phyloP scores from a whole-genome alignment of 1,284 basidiomycete species.

The Moniliella sp. region DNA sequence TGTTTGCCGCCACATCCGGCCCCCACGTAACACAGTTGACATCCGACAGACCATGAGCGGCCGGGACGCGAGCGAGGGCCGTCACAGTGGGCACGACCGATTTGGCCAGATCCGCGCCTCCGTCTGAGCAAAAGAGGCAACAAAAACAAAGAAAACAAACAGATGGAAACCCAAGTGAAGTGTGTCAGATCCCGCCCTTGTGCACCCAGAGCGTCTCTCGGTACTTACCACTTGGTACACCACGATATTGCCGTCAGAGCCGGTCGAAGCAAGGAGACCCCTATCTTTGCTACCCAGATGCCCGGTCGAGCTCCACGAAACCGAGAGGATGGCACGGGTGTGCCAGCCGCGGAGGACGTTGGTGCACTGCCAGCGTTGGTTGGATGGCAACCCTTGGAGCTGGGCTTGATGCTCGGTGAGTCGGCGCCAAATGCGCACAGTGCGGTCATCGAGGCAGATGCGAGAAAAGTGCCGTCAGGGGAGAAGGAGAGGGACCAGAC shows the following conservation, averaged over 20 bases:
- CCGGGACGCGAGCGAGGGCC: conserved; percentile 29
- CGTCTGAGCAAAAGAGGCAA: conserved; percentile 7
- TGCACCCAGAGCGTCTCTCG: no score
- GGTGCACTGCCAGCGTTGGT: conserved; percentile 34
- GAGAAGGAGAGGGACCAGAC: conserved; percentile 71
- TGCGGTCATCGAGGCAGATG: conserved; percentile 57
- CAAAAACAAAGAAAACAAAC: conserved; percentile 2
- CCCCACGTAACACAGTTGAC: conserved; percentile 61
- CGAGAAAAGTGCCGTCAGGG: conserved; percentile 59
- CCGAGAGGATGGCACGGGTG: conserved; percentile 53
- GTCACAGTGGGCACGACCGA: conserved; percentile 7
- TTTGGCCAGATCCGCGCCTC: conserved; percentile 2
- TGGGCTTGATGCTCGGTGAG: conserved; percentile 22
- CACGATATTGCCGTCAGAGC: conserved; percentile 54
- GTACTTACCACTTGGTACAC: conserved; percentile 47
- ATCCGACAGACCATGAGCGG: conserved; percentile 52
- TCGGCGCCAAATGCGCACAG: conserved; percentile 41
- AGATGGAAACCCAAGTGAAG: conserved; percentile 1
- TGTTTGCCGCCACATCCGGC: no score
- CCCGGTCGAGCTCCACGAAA: conserved; percentile 46
- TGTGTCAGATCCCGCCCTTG: not conserved
- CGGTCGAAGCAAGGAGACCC: conserved; percentile 43
- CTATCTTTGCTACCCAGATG: conserved; percentile 5
- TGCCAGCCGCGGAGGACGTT: conserved; percentile 37
- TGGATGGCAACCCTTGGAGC: conserved; percentile 17